Evolutionary conservation across 345 rosid genomes (phyloP).

Genomic region (Salix caprea): DNA sequence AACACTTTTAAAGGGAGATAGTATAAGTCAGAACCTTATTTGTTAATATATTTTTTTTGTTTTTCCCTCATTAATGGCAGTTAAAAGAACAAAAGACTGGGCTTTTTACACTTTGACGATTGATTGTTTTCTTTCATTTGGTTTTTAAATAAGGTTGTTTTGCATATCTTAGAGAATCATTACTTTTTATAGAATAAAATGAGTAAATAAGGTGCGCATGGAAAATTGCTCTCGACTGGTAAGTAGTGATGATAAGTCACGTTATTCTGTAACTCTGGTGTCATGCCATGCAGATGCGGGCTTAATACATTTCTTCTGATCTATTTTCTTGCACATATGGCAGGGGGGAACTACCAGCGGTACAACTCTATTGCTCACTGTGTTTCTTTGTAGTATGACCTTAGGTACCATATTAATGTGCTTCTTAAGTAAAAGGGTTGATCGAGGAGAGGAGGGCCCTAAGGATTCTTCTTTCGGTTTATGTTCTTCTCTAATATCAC

Average conservation of each 20-base stretch:
- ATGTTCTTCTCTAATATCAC: constrained; percentile 44
- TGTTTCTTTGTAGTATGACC: constrained; percentile 72
- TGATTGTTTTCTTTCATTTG: no score
- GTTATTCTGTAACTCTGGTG: neutral
- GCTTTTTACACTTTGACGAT: no score
- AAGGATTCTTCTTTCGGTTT: constrained; percentile 45
- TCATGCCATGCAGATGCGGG: neutral
- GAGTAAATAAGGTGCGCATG: neutral
- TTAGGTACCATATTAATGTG: constrained; percentile 72
- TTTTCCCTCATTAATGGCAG: no score
- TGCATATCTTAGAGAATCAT: no score
- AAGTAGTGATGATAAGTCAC: neutral
- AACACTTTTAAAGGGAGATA: no score
- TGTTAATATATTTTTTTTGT: no score
- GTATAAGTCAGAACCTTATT: no score
- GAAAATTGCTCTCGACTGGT: neutral
- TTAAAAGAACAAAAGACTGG: no score
- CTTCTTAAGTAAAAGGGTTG: constrained; percentile 65
- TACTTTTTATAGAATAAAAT: neutral
- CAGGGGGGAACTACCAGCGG: constrained; percentile 72
- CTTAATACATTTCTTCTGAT: constrained; percentile 1
- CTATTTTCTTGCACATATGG: constrained; percentile 19
- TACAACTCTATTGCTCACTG: constrained; percentile 63
- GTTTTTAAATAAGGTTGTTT: no score
- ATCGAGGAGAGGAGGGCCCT: constrained; percentile 42